Conservation (phyloP, 2,329 filamentous ascomycete genomes). For the Xylariaceae sp. region DNA sequence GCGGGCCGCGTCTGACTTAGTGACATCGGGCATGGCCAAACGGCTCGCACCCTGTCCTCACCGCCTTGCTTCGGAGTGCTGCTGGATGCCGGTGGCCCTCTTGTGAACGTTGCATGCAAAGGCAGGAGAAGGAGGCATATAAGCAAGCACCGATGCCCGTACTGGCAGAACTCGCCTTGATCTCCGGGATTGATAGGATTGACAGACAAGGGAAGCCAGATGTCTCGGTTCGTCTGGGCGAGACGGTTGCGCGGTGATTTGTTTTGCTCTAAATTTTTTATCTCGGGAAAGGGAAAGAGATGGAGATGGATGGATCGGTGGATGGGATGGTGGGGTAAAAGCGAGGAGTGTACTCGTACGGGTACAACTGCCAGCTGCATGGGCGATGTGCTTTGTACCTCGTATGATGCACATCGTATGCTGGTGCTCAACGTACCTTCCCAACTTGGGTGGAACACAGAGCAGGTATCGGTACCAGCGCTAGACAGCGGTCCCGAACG, state of each 20-base stretch:
- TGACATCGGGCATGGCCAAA: slow-evolving; percentile 27
- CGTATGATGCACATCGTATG: no score
- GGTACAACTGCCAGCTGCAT: neutral
- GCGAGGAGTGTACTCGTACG: neutral
- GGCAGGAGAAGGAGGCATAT: slow-evolving; percentile 11
- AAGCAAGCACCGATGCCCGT: slow-evolving; percentile 17
- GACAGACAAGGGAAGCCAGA: slow-evolving; percentile 13
- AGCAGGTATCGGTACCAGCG: no score
- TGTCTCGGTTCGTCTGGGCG: slow-evolving; percentile 10
- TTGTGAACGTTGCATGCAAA: slow-evolving; percentile 28
- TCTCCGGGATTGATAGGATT: slow-evolving; percentile 5
- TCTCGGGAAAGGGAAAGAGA: neutral
- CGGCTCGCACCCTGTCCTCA: slow-evolving; percentile 34
- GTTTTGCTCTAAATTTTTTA: slow-evolving; percentile 2
- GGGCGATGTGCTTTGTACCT: neutral
- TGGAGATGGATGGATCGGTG: no score
- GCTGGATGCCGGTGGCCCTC: slow-evolving; percentile 11
- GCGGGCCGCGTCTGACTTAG: slow-evolving; percentile 22
- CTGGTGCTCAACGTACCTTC: no score
- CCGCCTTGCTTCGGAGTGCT: slow-evolving; percentile 32
- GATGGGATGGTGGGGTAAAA: slow-evolving; percentile 13
- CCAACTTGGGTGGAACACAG: no score
- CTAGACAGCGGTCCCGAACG: no score
- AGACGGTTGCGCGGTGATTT: neutral
- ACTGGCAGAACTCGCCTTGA: slow-evolving; percentile 16